Evolutionary conservation across 2,329 filamentous ascomycete genomes (phyloP).

Genomic region (Myriosclerotinia scirpicola): DNA sequence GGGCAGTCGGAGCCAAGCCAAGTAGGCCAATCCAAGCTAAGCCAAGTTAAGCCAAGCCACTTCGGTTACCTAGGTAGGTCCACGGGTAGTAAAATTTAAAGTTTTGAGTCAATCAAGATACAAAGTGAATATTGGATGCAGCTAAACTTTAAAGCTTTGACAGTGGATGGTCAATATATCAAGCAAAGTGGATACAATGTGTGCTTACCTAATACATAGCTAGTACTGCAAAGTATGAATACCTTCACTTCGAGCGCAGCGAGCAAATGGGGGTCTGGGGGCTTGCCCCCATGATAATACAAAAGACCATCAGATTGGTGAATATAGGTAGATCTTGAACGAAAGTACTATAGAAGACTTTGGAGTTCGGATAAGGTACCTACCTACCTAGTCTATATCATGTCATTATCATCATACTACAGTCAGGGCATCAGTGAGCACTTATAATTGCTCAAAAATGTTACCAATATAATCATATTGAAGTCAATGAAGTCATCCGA

Average conservation of each 20-base stretch:
- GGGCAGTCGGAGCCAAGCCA: not conserved
- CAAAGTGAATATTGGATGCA: not conserved
- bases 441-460: not conserved
- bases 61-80: not conserved
- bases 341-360: not conserved
- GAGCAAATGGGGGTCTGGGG: too few species aligned
- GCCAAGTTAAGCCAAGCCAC: not conserved
- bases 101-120: not conserved
- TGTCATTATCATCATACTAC: not conserved
- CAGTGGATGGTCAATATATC: not conserved
- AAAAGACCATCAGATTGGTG: too few species aligned
- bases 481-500: not conserved
- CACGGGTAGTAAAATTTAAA: not conserved
- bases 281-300: too few species aligned
- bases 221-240: too few species aligned
- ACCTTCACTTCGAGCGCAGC: too few species aligned
- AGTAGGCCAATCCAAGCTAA: not conserved
- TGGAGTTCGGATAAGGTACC: not conserved
- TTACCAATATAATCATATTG: not conserved
- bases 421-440: not conserved
- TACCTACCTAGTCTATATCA: not conserved
- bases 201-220: not conserved
- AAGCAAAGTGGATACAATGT: not conserved
- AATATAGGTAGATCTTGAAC: too few species aligned
- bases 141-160: constrained; percentile 20